Conservation (phyloP, 306 rosid species). For the Canavalia ensiformis region DNA sequence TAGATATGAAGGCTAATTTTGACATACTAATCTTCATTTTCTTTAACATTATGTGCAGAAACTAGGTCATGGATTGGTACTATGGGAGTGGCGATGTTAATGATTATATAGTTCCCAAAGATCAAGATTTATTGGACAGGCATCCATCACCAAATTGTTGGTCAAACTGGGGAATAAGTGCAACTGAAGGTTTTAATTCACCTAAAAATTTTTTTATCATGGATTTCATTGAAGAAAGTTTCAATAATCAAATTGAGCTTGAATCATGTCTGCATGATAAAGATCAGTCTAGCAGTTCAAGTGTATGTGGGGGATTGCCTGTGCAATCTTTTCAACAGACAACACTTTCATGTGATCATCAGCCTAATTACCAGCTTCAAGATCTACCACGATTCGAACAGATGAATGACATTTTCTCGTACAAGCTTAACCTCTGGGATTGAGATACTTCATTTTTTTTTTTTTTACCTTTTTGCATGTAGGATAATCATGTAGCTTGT, state of each 20-base stretch:
- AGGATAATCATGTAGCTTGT: conserved; percentile 54
- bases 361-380: conserved; percentile 58
- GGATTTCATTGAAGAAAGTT: conserved; percentile 55
- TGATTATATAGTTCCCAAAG: conserved; percentile 65
- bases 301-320: conserved; percentile 60
- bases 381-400: conserved; percentile 57
- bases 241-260: conserved; percentile 55
- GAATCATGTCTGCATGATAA: conserved; percentile 60
- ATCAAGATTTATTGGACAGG: conserved; percentile 60
- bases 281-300: conserved; percentile 64
- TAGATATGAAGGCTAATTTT: neutral
- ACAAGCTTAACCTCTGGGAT: conserved; percentile 72
- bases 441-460: conserved; percentile 61
- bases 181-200: conserved; percentile 53
- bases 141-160: conserved; percentile 74
- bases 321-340: conserved; percentile 58
- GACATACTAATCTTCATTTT: conserved; percentile 29
- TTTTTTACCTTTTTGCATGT: conserved; percentile 46
- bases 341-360: conserved; percentile 49
- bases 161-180: conserved; percentile 71
- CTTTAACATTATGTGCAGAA: conserved; percentile 45
- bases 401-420: conserved; percentile 76
- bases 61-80: conserved; percentile 70
- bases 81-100: conserved; percentile 50
- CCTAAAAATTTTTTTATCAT: conserved; percentile 50